Conservation (phyloP, 352 stramenopile genomes). For the Sclerospora graminicola region DNA sequence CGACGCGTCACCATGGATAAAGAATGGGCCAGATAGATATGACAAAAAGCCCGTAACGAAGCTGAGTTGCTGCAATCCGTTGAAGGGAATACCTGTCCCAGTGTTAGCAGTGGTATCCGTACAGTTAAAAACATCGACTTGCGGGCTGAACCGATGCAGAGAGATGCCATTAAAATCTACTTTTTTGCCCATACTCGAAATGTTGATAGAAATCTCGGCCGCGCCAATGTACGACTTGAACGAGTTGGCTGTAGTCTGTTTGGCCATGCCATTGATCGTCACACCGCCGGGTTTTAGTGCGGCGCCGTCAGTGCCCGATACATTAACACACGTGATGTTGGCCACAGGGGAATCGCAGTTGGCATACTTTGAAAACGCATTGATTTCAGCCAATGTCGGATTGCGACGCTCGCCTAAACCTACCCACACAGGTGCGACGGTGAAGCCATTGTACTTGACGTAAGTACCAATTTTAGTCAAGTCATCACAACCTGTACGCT, state of each 20-base stretch:
- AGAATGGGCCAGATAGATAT: conserved; percentile 63
- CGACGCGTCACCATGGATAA: conserved; percentile 43
- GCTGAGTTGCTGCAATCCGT: conserved; percentile 53
- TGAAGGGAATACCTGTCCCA: conserved; percentile 42
- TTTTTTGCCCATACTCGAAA: conserved; percentile 28
- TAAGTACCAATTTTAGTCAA: conserved; percentile 44
- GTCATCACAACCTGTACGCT: conserved; percentile 65
- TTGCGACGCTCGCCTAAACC: conserved; percentile 42
- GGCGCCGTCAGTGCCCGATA: conserved; percentile 38
- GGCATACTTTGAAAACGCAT: conserved; percentile 37
- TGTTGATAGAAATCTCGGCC: conserved; percentile 39
- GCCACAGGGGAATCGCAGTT: conserved; percentile 34
- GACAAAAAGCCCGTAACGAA: conserved; percentile 61
- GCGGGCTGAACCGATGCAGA: conserved; percentile 39
- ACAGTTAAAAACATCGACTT: conserved; percentile 27
- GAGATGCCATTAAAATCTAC: conserved; percentile 36
- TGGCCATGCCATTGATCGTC: conserved; percentile 37
- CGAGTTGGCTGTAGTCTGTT: conserved; percentile 18
- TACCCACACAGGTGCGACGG: conserved; percentile 33
- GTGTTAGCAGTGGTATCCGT: conserved; percentile 17
- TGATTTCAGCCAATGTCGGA: conserved; percentile 49
- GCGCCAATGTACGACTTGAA: conserved; percentile 34
- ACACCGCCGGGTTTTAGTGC: conserved; percentile 29
- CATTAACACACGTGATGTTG: conserved; percentile 49
- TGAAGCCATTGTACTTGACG: conserved; percentile 51